Conservation (phyloP, 495 filamentous ascomycete species). For the Cercophora newfieldiana region DNA sequence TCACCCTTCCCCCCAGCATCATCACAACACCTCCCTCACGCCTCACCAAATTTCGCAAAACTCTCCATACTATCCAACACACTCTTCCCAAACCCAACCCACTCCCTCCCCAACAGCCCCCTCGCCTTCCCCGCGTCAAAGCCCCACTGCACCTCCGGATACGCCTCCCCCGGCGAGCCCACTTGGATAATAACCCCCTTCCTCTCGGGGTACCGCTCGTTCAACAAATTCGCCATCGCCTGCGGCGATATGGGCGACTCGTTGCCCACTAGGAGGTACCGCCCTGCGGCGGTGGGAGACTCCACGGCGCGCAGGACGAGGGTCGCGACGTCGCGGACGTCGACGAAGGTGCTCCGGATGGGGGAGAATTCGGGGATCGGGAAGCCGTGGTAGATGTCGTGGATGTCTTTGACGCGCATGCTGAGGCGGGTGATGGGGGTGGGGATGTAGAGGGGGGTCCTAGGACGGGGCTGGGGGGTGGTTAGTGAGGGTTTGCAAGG, state of each 20-base stretch:
- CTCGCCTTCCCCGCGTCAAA: conserved; percentile 35
- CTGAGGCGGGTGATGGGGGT: conserved; percentile 25
- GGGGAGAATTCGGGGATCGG: conserved; percentile 27
- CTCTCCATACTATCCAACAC: conserved; percentile 34
- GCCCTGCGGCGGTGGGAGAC: conserved; percentile 20
- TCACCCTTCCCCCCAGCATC: no score
- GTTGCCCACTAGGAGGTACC: conserved; percentile 29
- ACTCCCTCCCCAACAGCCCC: conserved; percentile 30
- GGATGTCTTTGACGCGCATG: conserved; percentile 31
- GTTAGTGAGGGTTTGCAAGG: not conserved
- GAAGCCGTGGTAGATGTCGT: conserved; percentile 30
- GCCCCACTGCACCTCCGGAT: conserved; percentile 3
- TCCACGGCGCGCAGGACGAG: not conserved
- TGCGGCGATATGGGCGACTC: conserved; percentile 27
- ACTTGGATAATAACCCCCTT: conserved; percentile 26
- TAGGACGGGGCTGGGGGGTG: conserved; percentile 21
- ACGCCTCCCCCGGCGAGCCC: conserved; percentile 30
- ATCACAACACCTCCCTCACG: no score
- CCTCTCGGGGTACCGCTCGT: conserved; percentile 32
- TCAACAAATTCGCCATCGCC: conserved; percentile 35
- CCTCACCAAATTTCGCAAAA: conserved; percentile 15
- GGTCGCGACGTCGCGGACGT: conserved; percentile 39
- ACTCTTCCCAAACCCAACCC: conserved; percentile 36
- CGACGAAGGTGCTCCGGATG: conserved; percentile 32
- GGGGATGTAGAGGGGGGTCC: conserved; percentile 34